These are phyloP conservation scores for Alternaria hordeiaustralica DNA, from an alignment of 2,329 filamentous ascomycete species.

Conservation along the genomic window DNA sequence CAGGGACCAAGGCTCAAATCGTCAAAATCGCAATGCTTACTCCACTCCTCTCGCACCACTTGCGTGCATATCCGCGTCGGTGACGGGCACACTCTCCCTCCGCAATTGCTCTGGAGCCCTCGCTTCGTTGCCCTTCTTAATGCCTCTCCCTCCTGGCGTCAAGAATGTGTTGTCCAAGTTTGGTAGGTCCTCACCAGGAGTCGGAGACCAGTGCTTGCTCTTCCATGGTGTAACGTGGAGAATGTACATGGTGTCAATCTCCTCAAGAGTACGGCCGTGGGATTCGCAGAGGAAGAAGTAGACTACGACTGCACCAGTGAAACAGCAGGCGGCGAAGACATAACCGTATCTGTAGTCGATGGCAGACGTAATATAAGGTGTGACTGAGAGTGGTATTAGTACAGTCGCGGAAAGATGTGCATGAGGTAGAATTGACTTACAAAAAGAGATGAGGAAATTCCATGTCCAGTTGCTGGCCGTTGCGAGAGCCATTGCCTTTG, in stretches of 20 bases:
- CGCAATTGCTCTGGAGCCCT: slow-evolving; percentile 31
- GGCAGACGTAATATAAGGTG: slow-evolving; percentile 74
- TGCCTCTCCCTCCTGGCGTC: slow-evolving; percentile 43
- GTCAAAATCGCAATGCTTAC: background rate
- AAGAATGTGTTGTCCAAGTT: slow-evolving; percentile 43
- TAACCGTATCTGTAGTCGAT: slow-evolving; percentile 79
- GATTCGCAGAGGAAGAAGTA: slow-evolving; percentile 81
- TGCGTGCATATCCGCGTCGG: slow-evolving; percentile 22
- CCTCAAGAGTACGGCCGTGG: slow-evolving; percentile 75
- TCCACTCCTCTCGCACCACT: slow-evolving; percentile 16
- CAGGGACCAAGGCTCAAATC: background rate
- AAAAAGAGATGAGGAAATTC: slow-evolving; percentile 64
- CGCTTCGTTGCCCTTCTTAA: slow-evolving; percentile 44
- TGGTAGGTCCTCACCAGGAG: slow-evolving; percentile 44
- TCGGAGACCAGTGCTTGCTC: slow-evolving; percentile 61
- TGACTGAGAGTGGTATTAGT: slow-evolving; percentile 52
- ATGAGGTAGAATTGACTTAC: background rate
- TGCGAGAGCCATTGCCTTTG: slow-evolving; percentile 53
- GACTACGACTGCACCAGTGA: slow-evolving; percentile 68
- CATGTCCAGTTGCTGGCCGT: slow-evolving; percentile 55
- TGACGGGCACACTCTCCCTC: slow-evolving; percentile 26
- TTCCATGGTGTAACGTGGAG: slow-evolving; percentile 68
- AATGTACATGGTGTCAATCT: slow-evolving; percentile 77
- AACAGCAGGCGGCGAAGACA: slow-evolving; percentile 75
- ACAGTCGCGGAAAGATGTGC: background rate